Evolutionary conservation across 139 green algal species (phyloP), one percentile per base, ranked within the genome.

Genomic region (Eudorina sp.): DNA sequence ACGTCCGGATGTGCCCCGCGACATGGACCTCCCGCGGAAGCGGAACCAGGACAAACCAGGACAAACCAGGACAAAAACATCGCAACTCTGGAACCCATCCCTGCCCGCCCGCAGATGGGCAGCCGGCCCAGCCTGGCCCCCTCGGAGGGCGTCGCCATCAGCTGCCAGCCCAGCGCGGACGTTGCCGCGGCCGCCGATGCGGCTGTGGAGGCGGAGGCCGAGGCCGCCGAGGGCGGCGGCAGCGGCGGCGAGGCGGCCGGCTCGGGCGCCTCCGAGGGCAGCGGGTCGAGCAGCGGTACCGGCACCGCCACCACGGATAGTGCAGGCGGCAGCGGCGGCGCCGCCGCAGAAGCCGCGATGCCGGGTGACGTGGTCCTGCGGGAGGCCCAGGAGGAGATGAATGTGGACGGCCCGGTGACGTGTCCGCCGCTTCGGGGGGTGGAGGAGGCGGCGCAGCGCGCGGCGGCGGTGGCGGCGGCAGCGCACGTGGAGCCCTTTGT

Each of bases 371-470:
- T n/a, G 18, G 53, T 51, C 76, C 38, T 85, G 78, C 36, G 23
- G 53, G 55, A 85, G 58, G 78, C 55, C 23, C 78, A 86, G 80
- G 43, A 40, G 43, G 80, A 86, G 60, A 86, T 86, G 80, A 19
- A 86, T 3, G 43, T 3, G 16, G 80, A 86, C 46, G 80, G 80
- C 9, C 80, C 80, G 4, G 80, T 86, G 4, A 78, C 62, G n/a
- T 64, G 45, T 36, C 45, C 62, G n/a, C 41, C 29, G n/a, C 41
- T 86, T 43, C 18, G 14, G 41, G 62, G 80, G 29, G n/a, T 74
- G 4, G 53, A 85, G 58, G 78, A 85, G 78, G 78, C 78, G 55
- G 58, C 78, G 55, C 27, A 74, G 78, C 78, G 78, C 2, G 58
- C 55, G 27, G 78, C 78, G 53, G 78, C 38, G 78, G 55, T 74